Base-by-base conservation (phyloP, 768 basidiomycete genomes). In the Austroboletus festivus region DNA sequence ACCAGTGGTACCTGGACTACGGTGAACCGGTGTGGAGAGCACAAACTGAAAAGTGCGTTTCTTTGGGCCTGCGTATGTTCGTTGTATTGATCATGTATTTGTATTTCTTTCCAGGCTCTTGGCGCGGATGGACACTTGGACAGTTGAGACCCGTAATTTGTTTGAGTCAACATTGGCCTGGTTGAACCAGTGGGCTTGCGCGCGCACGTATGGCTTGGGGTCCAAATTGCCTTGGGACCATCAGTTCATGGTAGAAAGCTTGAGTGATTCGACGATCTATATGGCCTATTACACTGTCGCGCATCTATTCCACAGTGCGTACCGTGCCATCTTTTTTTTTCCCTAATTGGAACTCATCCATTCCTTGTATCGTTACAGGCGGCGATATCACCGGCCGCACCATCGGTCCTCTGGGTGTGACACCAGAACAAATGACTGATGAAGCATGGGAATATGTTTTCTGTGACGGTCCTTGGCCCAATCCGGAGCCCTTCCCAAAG, bases 1-100 rank as follows among this genome's bases (percentile, higher is more conserved):
- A 99, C 65, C 96, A 99, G 69, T 99, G 95, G 94, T 99, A 98
- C 69, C 71, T 98, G 68, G 93, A 98, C 68, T 99, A 97, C 59
- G 96, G 95, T 58, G 93, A 97, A 73, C 68, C 81, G 1, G 64
- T 67, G n/a, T 99, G 96, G 96, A 89, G 85, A 67, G 80, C 77
- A 15, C 79, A 89, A 60, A 82, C 91, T 5, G 88, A 93, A 67
- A 83, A 77, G 92, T 91, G 61, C 2, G 34, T 47, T 19, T 43
- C 31, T n/a, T 31, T 44, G 15, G 20, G 26, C 9, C 49, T 35
- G 39, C 16, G 13, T 11, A 26, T 24, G 3, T 24, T 38, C 20
- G 31, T 47, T 43, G 57, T 24, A 53, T 26, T 55, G 26, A 42
- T 15, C 5, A 1, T 19, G 7, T 5, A 6, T 22, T n/a, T 37